Base-by-base conservation (phyloP, 305 asterid species). In the Ajuga reptans region DNA sequence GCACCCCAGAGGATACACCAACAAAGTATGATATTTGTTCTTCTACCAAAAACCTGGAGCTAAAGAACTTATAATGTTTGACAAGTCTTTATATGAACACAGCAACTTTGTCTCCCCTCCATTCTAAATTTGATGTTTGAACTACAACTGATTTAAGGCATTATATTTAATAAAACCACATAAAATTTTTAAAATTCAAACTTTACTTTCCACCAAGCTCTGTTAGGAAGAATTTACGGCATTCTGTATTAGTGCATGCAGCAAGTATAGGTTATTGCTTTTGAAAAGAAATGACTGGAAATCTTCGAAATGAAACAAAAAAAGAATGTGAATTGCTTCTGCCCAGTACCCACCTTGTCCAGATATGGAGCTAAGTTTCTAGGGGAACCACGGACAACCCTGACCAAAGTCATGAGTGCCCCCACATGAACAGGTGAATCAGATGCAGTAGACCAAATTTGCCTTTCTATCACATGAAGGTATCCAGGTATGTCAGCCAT, bases 391-490 rank as follows among this genome's bases (percentile, higher is more conserved):
- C 92, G 99, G 66, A 84, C 79, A 68, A 91, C 85, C 84, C 97
- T 87, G 68, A 81, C 81, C 82, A 93, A 81, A 72, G 92, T 91
- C 96, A 86, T 82, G 78, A 93, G 92, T 56, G 99, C 75, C 41
- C 83, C 95, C 27, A 79, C 87, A 79, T 93, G 99, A 78, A 93
- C 97, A 45, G 96, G 96, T 58, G 97, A 93, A 84, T 93, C 99
- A 74, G 99, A 93, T 73, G 99, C 99, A 66, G 99, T 93, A 60
- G 99, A 91, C 99, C 99, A 93, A 56, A 93, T 85, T 76, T 93
- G 96, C 69, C 92, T 83, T 82, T 90, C 95, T 45, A 91, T 85
- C 71, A 91, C 97, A 80, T 87, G 86, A 73, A 93, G 87, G 81
- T 87, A 93, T 56, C 89, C 95, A 43, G 82, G 80, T 73, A 89